Percentiles rank a stretch among this genome's conserved stretches.
phyloP scores from a whole-genome alignment of 2,329 filamentous ascomycete genomes.

The Fusarium sp. region DNA sequence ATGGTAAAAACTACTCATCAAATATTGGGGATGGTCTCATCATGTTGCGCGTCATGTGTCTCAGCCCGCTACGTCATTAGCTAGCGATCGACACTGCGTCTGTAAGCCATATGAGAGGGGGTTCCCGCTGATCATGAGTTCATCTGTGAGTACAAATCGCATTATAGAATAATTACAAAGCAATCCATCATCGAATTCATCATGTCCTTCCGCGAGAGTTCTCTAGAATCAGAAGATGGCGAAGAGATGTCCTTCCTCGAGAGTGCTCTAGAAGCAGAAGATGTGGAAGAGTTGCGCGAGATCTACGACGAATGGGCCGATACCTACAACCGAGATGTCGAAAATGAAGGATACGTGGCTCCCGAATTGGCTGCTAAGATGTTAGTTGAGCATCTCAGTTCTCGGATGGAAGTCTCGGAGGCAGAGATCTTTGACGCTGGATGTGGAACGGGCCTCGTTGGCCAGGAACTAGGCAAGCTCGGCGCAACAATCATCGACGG shows the following conservation, averaged over 20 bases:
- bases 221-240: background rate
- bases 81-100: no score
- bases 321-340: constrained; percentile 43
- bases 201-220: constrained; percentile 18
- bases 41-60: background rate
- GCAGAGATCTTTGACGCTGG: constrained; percentile 59
- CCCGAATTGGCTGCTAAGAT: constrained; percentile 50
- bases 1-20: no score
- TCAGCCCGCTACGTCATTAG: background rate
- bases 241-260: constrained; percentile 29
- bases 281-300: background rate
- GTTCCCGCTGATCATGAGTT: no score
- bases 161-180: no score
- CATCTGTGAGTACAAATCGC: no score
- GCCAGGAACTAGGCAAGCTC: constrained; percentile 53
- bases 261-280: background rate
- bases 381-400: constrained; percentile 40
- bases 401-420: background rate
- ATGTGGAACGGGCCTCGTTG: constrained; percentile 63
- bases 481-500: constrained; percentile 58
- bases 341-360: constrained; percentile 54
- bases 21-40: no score
- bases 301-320: constrained; percentile 46
- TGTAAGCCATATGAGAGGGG: no score
- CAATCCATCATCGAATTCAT: background rate